These are phyloP conservation scores for Clavispora asparagi DNA, from an alignment of 805 yeast genomes.

Conservation along the genomic window DNA sequence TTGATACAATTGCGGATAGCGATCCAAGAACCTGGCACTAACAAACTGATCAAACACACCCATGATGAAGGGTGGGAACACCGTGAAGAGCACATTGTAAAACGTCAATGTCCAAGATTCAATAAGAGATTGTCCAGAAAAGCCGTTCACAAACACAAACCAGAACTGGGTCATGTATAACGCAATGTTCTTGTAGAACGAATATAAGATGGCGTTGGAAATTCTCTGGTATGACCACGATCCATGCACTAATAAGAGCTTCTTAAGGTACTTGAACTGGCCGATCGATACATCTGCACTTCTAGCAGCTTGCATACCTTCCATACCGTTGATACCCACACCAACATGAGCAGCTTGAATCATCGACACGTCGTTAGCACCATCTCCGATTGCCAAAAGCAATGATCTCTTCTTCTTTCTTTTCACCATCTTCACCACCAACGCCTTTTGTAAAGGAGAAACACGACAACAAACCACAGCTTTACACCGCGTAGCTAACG, in stretches of 20 bases:
- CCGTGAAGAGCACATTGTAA: slow-evolving; percentile 92
- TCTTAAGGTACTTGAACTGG: slow-evolving; percentile 82
- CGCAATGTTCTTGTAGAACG: slow-evolving; percentile 93
- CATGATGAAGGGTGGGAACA: slow-evolving; percentile 89
- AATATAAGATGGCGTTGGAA: slow-evolving; percentile 85
- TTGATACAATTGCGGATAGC: slow-evolving; percentile 89
- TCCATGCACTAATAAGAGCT: slow-evolving; percentile 87
- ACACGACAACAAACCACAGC: slow-evolving; percentile 98
- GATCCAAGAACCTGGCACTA: slow-evolving; percentile 78
- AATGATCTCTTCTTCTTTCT: slow-evolving; percentile 65
- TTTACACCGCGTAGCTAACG: slow-evolving; percentile 79
- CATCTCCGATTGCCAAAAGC: slow-evolving; percentile 93
- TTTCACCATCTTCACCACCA: slow-evolving; percentile 92
- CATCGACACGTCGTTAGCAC: slow-evolving; percentile 99
- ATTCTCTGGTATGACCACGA: slow-evolving; percentile 97
- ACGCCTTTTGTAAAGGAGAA: slow-evolving; percentile 93
- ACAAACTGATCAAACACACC: slow-evolving; percentile 98
- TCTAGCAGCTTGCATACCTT: slow-evolving; percentile 99
- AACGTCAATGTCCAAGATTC: slow-evolving; percentile 98
- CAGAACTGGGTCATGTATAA: slow-evolving; percentile 97
- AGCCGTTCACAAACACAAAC: slow-evolving; percentile 90
- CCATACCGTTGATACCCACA: slow-evolving; percentile 98
- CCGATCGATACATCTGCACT: slow-evolving; percentile 97
- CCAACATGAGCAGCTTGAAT: slow-evolving; percentile 99
- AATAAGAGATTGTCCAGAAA: slow-evolving; percentile 90